Base-by-base conservation (phyloP, 2,329 filamentous ascomycete species). In the Pochonia chlamydosporia region DNA sequence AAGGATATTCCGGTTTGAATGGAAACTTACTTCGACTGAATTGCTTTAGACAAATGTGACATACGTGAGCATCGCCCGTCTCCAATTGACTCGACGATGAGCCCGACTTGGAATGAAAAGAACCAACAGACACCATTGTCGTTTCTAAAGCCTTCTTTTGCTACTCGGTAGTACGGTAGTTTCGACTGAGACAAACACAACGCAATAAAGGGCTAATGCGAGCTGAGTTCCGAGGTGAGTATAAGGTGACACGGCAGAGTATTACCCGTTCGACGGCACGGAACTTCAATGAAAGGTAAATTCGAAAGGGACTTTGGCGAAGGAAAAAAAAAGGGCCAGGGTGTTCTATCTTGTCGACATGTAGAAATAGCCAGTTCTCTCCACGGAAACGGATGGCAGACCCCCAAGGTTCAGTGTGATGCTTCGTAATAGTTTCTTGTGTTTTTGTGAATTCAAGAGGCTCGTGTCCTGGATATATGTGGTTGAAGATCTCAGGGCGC, bases 31-130 rank as follows among this genome's bases (percentile, higher is more conserved):
- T 47, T 35, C 48, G 48, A 35, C 26, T 47, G 30, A 50, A 50
- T 21, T 50, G 48, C 20, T 50, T 50, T 8, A 50, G 36, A 18
- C 48, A 50, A 40, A 50, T 50, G 23, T 50, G 48, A 23, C 48
- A 50, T n/a, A 50, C 44, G 14, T 50, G 48, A 11, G 47, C 36
- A 16, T 50, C 44, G 2, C 44, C 48, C 2, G 40, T 44, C 14
- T 50, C 44, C 14, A 50, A 21, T 13, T 43, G 48, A 5, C n/a
- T n/a, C n/a, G 30, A 20, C 7, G 48, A 40, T 11, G 44, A 44
- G n/a, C 28, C 44, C 16, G 48, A 44, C n/a, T 41, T 24, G 21
- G 44, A 41, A 20, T 41, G 48, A 30, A 47, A 44, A 10, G 48
- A 41, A 18, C 36, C 30, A 21, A 44, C 36, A 14, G 35, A 39